Evolutionary conservation across 2,329 filamentous ascomycete species (phyloP).

Genomic region (Aureobasidium sp.): DNA sequence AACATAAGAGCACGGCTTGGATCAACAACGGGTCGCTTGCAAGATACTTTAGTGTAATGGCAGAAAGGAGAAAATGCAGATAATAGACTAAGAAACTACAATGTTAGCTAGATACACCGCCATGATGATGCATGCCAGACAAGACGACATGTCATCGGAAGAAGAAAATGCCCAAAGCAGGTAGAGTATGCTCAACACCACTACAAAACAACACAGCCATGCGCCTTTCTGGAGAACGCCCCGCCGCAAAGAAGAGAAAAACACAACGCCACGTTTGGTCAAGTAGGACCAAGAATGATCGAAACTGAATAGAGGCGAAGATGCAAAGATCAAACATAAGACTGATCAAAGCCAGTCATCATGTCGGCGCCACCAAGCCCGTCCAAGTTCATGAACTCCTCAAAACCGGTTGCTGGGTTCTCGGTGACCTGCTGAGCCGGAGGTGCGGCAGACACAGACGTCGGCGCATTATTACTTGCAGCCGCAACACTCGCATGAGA

Average conservation of each 20-base stretch:
- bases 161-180: not conserved
- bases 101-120: not conserved
- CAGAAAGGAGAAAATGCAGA: not conserved
- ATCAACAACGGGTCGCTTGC: not conserved
- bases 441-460: not conserved
- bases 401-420: slow-evolving; percentile 21
- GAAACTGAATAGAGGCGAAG: not conserved
- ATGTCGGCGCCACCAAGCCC: slow-evolving; percentile 20
- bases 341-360: slow-evolving; percentile 5
- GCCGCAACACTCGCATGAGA: not conserved
- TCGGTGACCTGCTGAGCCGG: not conserved
- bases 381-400: slow-evolving; percentile 40
- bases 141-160: not conserved
- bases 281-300: not conserved
- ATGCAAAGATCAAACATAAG: slow-evolving; percentile 3
- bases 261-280: not conserved
- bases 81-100: not conserved
- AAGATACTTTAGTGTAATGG: not conserved
- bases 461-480: not conserved
- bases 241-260: not conserved
- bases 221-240: not conserved
- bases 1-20: not conserved
- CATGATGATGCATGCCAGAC: not conserved
- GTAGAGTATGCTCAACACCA: not conserved
- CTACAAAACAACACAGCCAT: not conserved